A percentile compares a stretch with the other conserved stretches of the same genome.
Evolutionary conservation across 306 rosid species (phyloP).

Genomic region (Acacia melanoxylon): DNA sequence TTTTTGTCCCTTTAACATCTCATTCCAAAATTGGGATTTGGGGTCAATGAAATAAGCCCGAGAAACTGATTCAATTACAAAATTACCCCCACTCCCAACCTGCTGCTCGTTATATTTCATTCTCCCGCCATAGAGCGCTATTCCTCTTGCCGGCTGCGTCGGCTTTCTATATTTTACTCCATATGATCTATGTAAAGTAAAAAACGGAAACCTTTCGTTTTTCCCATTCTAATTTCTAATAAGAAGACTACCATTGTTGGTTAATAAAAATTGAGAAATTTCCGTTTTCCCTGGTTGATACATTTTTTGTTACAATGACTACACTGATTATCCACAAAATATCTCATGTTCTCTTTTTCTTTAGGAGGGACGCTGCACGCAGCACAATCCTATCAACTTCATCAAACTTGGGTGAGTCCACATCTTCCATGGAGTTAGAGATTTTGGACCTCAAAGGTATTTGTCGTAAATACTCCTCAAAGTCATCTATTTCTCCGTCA

Average conservation of each 20-base stretch:
- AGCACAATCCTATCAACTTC: conserved; percentile 81
- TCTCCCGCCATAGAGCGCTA: background rate
- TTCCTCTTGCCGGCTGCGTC: background rate
- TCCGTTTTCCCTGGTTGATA: background rate
- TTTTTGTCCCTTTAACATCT: background rate
- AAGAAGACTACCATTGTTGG: background rate
- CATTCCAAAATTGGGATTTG: background rate
- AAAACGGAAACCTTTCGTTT: background rate
- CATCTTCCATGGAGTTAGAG: conserved; percentile 35
- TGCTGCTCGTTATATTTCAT: background rate
- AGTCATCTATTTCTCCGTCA: conserved; percentile 53
- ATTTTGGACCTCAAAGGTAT: conserved; percentile 55
- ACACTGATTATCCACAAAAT: conserved; percentile 14
- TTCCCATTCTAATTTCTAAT: background rate
- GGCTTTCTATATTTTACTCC: no score
- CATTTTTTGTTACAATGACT: background rate
- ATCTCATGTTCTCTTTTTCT: conserved; percentile 57
- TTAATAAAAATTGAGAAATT: background rate
- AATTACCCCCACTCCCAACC: background rate
- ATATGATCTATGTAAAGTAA: background rate
- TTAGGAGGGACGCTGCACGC: conserved; percentile 69
- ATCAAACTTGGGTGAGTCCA: conserved; percentile 50
- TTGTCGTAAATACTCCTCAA: conserved; percentile 72
- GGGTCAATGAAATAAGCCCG: no score
- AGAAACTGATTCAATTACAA: background rate